Conservation (phyloP, 305 asterid genomes). For the Solanum hybrid region DNA sequence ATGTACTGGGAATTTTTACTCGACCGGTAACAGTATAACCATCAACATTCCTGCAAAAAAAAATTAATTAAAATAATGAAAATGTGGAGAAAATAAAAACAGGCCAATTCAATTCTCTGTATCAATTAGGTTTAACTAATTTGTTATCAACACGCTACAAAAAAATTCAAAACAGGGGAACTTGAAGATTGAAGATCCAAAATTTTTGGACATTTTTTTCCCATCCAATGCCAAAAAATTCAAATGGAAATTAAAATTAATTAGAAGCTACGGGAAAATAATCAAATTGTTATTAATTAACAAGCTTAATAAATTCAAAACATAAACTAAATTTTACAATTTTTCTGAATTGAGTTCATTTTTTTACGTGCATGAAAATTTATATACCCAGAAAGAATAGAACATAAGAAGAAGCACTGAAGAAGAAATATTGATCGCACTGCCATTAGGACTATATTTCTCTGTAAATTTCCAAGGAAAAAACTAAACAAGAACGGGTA, state of each 20-base stretch:
- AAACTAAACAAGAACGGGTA: neutral
- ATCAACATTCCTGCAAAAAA: slow-evolving; percentile 1
- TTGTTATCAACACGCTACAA: neutral
- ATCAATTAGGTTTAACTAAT: neutral
- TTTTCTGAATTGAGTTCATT: neutral
- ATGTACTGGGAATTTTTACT: slow-evolving; percentile 7
- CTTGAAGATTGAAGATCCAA: neutral
- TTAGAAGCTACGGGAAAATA: neutral
- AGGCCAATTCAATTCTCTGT: too few species aligned
- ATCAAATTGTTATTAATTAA: neutral
- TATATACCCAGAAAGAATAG: neutral
- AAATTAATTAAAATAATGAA: neutral
- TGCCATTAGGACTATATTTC: neutral
- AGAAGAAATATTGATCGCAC: neutral
- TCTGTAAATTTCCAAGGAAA: neutral
- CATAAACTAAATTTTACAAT: neutral
- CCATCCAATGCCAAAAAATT: neutral
- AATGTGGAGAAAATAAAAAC: neutral
- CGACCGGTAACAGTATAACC: neutral
- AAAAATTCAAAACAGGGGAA: neutral
- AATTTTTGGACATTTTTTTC: neutral
- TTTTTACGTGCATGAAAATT: neutral
- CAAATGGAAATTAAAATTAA: neutral
- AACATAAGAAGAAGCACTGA: neutral
- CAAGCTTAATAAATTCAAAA: neutral